Base-by-base conservation (phyloP, 2,329 filamentous ascomycete genomes). In the Aspergillus alliaceus region DNA sequence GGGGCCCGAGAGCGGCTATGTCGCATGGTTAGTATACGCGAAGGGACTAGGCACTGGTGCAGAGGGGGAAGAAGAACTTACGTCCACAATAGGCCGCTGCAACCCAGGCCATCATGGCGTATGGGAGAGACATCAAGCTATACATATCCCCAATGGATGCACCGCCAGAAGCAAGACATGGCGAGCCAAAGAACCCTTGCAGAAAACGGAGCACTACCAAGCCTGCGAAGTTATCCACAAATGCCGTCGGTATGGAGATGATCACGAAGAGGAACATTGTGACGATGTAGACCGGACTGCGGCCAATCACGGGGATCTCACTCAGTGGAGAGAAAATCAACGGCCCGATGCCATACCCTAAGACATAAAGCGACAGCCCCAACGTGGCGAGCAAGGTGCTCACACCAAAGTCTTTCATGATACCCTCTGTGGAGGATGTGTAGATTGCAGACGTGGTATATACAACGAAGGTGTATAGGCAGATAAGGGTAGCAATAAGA, bases 261-360 rank as follows among this genome's bases (percentile, higher is more conserved):
- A 83, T 68, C 55, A 85, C 82, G 46, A 69, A 90, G 51, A 86
- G 78, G 2, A 81, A 64, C 63, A 86, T 90, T 58, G 84, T 83
- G 1, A 66, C 68, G 78, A 6, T 72, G 72, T 49, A 66, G 62
- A 66, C 82, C 80, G 61, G 84, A 82, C 47, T 85, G 77, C 61
- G 73, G 75, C 58, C 81, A 20, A 54, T 49, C 52, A 46, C 87
- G 86, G 57, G 83, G 58, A 88, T 85, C 67, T 90, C 87, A 42
- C 83, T 87, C 3, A 89, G 68, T 0, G 87, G 88, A 0, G 85
- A 87, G 78, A 86, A 88, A 12, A 88, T 70, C 8, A 88, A 71
- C 0, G 84, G 84, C 0, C 85, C 85, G 2, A 81, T 78, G 20
- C 87, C 82, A 66, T 88, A 90, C 6, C 86, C 86, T 42, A 88